A percentile compares a stretch with the other conserved stretches of the same genome.
Evolutionary conservation across 2,329 filamentous ascomycete species (phyloP).

Genomic region (Septoria linicola): DNA sequence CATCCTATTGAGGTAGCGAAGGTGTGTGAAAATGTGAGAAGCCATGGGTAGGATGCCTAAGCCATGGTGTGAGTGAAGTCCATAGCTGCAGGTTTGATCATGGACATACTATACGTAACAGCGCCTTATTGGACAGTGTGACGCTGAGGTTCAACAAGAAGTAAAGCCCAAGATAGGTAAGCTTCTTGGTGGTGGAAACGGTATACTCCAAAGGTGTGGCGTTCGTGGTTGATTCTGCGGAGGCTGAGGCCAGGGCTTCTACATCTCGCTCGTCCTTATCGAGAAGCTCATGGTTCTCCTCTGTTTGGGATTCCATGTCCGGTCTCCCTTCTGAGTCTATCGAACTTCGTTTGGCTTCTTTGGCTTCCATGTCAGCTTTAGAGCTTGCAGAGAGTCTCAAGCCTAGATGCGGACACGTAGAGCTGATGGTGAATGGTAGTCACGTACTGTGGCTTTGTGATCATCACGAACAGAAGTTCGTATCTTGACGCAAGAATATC

Average conservation of each 20-base stretch:
- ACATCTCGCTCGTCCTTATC: slow-evolving; percentile 20
- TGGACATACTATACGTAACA: slow-evolving; percentile 44
- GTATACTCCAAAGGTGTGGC: slow-evolving; percentile 28
- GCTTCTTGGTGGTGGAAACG: slow-evolving; percentile 29
- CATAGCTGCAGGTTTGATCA: background rate
- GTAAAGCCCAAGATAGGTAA: slow-evolving; percentile 40
- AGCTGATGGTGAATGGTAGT: too few species aligned
- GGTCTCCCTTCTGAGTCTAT: slow-evolving; percentile 16
- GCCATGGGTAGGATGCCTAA: slow-evolving; percentile 61
- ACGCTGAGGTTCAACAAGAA: slow-evolving; percentile 52
- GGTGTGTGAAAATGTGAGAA: slow-evolving; percentile 60
- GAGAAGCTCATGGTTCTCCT: slow-evolving; percentile 22
- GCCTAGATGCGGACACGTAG: too few species aligned
- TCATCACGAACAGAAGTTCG: slow-evolving; percentile 1
- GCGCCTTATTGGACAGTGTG: slow-evolving; percentile 61
- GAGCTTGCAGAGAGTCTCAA: too few species aligned
- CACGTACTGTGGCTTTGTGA: background rate
- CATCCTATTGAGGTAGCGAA: slow-evolving; percentile 58
- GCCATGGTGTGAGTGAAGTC: background rate
- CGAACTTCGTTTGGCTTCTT: slow-evolving; percentile 9
- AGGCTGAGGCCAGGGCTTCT: slow-evolving; percentile 11
- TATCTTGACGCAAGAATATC: background rate
- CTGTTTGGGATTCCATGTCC: slow-evolving; percentile 6
- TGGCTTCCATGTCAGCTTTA: slow-evolving; percentile 12
- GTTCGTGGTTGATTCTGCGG: background rate